Base-by-base conservation (phyloP, 805 yeast genomes). In the Jamesozyma hellenica region DNA sequence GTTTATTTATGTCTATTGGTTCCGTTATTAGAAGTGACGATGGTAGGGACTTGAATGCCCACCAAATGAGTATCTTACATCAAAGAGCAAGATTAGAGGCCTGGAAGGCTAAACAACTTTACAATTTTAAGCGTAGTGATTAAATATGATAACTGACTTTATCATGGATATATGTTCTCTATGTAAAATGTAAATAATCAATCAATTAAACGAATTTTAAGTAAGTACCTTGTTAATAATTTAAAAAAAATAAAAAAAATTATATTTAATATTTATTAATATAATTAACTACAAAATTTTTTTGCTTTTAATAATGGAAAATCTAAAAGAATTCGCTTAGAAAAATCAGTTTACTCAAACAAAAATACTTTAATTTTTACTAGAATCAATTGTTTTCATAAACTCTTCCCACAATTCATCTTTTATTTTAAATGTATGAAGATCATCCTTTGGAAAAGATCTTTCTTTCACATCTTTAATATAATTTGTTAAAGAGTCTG, bases 1-100 rank as follows among this genome's bases (percentile, higher is more conserved):
- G 96, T 31, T 72, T 90, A 52, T 86, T 90, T 64, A 88, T 90
- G 97, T 82, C 94, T 33, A 82, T 90, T 49, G 97, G 98, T 29
- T 84, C 95, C 10, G 87, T 84, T 15, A 84, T 84, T 47, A 76
- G 95, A 68, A 80, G 90, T 35, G 95, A 84, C 46, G 63, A 63
- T 21, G 59, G 56, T 19, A 47, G 53, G 32, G 40, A 41, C 15
- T 29, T 50, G 25, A 43, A 41, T 17, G 42, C 41, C n/a, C 36
- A 36, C 33, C 44, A 46, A 23, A 28, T 35, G 23, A 16, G 18
- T 21, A 49, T 48, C 16, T 34, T 57, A 38, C 61, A 56, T 33
- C 61, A 56, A 39, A 48, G 50, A 31, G 60, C 63, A 14, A 55
- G 53, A 39, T 47, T 58, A 29, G 61, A 60, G 37, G 45, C 47